These are phyloP conservation scores for Torulaspora indica DNA, from an alignment of 805 yeast genomes.

Conservation along the genomic window DNA sequence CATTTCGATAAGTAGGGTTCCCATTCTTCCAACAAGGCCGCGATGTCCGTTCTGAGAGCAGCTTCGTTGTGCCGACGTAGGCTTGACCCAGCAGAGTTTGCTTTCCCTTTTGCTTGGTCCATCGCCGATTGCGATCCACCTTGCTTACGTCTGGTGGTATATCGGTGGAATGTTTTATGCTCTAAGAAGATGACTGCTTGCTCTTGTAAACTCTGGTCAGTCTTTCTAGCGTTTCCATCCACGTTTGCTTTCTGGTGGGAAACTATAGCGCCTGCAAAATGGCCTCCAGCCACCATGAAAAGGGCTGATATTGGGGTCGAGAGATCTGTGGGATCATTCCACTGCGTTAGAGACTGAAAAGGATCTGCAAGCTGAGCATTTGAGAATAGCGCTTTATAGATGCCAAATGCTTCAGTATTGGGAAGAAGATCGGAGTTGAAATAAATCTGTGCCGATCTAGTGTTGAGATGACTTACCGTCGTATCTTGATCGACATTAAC, in stretches of 20 bases:
- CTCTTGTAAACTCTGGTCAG: slow-evolving; percentile 47
- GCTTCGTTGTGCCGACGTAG: slow-evolving; percentile 87
- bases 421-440: slow-evolving; percentile 49
- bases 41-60: slow-evolving; percentile 73
- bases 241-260: slow-evolving; percentile 59
- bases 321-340: slow-evolving; percentile 32
- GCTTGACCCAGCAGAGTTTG: slow-evolving; percentile 91
- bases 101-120: slow-evolving; percentile 91
- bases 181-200: slow-evolving; percentile 62
- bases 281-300: slow-evolving; percentile 96
- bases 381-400: slow-evolving; percentile 60
- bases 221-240: slow-evolving; percentile 51
- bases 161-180: slow-evolving; percentile 87
- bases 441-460: slow-evolving; percentile 64
- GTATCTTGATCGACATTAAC: slow-evolving; percentile 21
- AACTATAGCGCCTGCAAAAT: slow-evolving; percentile 92
- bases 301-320: slow-evolving; percentile 56
- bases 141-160: slow-evolving; percentile 93
- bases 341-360: slow-evolving; percentile 40
- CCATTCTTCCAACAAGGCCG: slow-evolving; percentile 66
- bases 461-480: slow-evolving; percentile 51
- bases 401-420: slow-evolving; percentile 50
- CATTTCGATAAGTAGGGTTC: slow-evolving; percentile 53
- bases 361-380: slow-evolving; percentile 46
- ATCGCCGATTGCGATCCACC: slow-evolving; percentile 95